Percentiles rank a stretch among this genome's conserved stretches.
These are phyloP conservation scores for Penicillium ochrochloron DNA, from an alignment of 495 filamentous ascomycete species.

Conservation along the genomic window DNA sequence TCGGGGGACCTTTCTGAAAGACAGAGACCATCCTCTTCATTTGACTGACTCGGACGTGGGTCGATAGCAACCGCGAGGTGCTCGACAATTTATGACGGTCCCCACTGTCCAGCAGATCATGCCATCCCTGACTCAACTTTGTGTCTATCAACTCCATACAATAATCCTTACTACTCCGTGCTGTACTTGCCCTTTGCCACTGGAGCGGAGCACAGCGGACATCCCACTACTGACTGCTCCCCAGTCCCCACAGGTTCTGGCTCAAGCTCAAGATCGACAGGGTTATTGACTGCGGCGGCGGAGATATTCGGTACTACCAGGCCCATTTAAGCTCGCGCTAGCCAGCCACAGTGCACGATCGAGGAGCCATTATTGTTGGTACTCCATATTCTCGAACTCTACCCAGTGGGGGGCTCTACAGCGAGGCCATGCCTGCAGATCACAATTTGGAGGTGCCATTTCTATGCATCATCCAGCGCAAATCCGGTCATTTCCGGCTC, in stretches of 20 bases:
- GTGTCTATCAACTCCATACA: background rate
- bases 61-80: background rate
- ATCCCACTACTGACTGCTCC: background rate
- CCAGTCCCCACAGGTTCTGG: background rate
- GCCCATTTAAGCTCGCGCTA: slow-evolving; percentile 24
- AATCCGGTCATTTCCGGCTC: slow-evolving; percentile 17
- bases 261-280: slow-evolving; percentile 16
- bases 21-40: background rate
- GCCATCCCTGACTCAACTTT: background rate
- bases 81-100: background rate
- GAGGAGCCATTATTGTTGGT: background rate
- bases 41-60: background rate
- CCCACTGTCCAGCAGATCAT: background rate
- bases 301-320: slow-evolving; percentile 17
- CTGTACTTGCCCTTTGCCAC: background rate
- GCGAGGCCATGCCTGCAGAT: slow-evolving; percentile 23
- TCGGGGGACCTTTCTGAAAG: background rate
- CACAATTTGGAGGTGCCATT: slow-evolving; percentile 22
- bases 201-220: slow-evolving; percentile 3
- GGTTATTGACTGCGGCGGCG: slow-evolving; percentile 11
- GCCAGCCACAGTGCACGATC: slow-evolving; percentile 17
- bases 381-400: slow-evolving; percentile 3
- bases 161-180: background rate
- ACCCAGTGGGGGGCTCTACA: slow-evolving; percentile 5
- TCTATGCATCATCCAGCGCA: background rate